Evolutionary conservation across 1,284 basidiomycete species (phyloP).

Genomic region (Rhizoctonia solani): DNA sequence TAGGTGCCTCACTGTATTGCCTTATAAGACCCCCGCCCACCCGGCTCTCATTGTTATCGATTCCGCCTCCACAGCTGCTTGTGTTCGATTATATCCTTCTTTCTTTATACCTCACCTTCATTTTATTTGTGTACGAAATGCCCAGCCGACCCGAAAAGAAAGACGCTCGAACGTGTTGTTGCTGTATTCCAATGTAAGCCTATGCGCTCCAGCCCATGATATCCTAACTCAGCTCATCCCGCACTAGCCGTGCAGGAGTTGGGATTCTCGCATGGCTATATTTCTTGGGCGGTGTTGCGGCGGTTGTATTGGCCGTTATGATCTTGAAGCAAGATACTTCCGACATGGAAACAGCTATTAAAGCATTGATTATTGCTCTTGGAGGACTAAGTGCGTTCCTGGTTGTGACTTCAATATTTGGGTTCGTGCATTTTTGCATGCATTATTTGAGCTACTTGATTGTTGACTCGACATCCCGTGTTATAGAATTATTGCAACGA

Average conservation of each 20-base stretch:
- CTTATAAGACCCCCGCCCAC: background rate
- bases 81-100: background rate
- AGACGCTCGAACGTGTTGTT: conserved; percentile 5
- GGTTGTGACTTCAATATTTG: background rate
- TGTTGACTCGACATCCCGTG: background rate
- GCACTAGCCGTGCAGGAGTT: background rate
- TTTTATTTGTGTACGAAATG: background rate
- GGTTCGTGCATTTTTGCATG: background rate
- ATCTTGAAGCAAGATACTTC: background rate
- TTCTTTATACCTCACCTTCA: background rate
- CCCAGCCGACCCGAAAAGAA: conserved; percentile 3
- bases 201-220: background rate
- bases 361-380: background rate
- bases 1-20: background rate
- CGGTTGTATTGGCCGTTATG: background rate
- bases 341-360: background rate
- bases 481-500: conserved; percentile 5
- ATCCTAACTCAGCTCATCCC: too few species aligned
- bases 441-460: background rate
- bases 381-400: conserved; percentile 3
- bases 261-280: conserved; percentile 3
- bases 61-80: background rate
- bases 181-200: conserved; percentile 18
- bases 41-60: background rate
- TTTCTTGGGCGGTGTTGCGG: background rate